Evolutionary conservation across 2,329 filamentous ascomycete species (phyloP).

Genomic region (Colletotrichum endophyticum): DNA sequence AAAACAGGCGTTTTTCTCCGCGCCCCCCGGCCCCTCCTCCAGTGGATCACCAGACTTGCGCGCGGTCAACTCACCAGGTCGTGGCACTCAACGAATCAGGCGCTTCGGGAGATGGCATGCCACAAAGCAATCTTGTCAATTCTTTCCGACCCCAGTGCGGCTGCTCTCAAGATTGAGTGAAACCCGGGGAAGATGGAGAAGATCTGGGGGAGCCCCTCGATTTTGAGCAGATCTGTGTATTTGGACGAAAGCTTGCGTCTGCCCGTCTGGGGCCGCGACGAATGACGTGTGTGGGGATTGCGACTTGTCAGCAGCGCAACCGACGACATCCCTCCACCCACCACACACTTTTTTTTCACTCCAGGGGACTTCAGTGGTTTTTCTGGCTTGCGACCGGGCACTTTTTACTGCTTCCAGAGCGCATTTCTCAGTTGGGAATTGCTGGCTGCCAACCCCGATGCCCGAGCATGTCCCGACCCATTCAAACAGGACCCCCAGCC

Average conservation of each 20-base stretch:
- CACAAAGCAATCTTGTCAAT: constrained; percentile 10
- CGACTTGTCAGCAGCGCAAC: constrained; percentile 1
- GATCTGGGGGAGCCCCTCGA: constrained; percentile 22
- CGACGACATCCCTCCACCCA: constrained; percentile 10
- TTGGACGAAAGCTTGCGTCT: constrained; percentile 1
- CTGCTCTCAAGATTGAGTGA: constrained; percentile 7
- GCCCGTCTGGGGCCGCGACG: neutral
- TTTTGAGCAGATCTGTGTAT: constrained; percentile 18
- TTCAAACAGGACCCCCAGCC: neutral
- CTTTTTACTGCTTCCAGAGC: neutral
- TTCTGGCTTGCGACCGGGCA: neutral
- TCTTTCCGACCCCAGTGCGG: constrained; percentile 18
- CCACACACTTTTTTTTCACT: neutral
- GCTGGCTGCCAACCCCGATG: neutral
- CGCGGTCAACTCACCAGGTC: constrained; percentile 21
- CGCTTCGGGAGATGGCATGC: constrained; percentile 22
- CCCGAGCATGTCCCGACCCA: neutral
- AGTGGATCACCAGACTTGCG: constrained; percentile 12
- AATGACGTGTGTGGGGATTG: constrained; percentile 15
- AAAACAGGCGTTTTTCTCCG: constrained; percentile 17
- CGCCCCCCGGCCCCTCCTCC: neutral
- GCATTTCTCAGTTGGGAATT: neutral
- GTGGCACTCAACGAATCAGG: constrained; percentile 24
- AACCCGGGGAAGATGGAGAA: constrained; percentile 22
- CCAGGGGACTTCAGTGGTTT: neutral